Base-by-base conservation (phyloP, 2,329 filamentous ascomycete genomes). In the Cytospora piceae region DNA sequence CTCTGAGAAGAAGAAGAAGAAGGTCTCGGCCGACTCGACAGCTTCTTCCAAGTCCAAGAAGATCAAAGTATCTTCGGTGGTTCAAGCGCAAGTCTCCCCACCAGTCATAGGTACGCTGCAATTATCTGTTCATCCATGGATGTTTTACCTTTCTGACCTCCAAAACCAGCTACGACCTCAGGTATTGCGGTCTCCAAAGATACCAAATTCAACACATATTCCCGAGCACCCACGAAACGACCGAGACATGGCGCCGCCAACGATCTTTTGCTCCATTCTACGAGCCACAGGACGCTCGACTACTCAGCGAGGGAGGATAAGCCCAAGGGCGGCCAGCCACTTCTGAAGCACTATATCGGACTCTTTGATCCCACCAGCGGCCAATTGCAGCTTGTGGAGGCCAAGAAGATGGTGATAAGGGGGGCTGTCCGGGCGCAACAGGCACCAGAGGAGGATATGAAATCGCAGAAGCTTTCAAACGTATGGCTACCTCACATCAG, bases 271-370 rank as follows among this genome's bases (percentile, higher is more conserved):
- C 77, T 90, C 53, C 85, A 88, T 73, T 87, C 86, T 11, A 80
- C 80, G 4, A 78, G 78, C 55, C 85, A 90, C 74, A 80, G 77
- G 34, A 85, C 80, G 51, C 74, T 90, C 49, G 84, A 89, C 71
- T 89, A 88, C 70, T 87, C 81, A 7, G 86, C 80, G 32, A 81
- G 82, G 65, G 85, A 88, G 72, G 82, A 85, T 58, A 77, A 78
- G 15, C 72, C 72, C 1, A 75, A 75, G 53, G 77, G 76, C 14
- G 71, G 74, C 15, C 78, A 82, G 64, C 73, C 78, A 6, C 73
- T 84, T 4, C 69, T 88, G 55, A 88, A 86, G 62, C 87, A 90
- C 74, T 91, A 87, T 72, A 76, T 91, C 32, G 88, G 87, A 20
- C 78, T 90, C 6, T 89, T 85, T 68, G 87, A 91, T 70, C 85